phyloP scores from a whole-genome alignment of 345 rosid genomes.

The Populus nigra region DNA sequence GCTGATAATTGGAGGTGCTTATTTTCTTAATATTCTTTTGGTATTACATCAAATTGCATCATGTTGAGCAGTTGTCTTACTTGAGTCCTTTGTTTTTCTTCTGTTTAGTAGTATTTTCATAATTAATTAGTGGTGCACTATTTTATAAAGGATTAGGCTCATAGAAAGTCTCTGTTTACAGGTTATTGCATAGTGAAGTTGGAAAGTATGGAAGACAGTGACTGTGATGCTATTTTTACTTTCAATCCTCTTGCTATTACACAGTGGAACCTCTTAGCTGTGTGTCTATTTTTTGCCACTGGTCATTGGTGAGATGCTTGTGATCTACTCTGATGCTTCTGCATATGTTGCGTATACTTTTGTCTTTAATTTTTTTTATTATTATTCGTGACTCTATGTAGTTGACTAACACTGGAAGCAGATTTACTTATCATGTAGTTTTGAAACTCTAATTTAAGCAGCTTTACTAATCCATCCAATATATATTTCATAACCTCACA shows the following conservation, averaged over 20 bases:
- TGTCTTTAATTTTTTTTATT: background rate
- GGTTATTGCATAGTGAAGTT: conserved; percentile 82
- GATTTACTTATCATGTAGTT: background rate
- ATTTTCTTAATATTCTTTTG: conserved; percentile 8
- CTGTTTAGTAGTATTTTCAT: background rate
- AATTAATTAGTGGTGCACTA: background rate
- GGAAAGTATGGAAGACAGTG: conserved; percentile 43
- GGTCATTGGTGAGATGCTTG: conserved; percentile 75
- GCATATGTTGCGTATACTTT: background rate
- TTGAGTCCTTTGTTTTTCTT: background rate
- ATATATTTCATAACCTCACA: conserved; percentile 1
- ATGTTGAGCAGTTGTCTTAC: background rate
- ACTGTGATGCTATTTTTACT: conserved; percentile 21
- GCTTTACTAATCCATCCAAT: background rate
- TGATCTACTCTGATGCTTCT: background rate
- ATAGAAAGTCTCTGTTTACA: conserved; percentile 23
- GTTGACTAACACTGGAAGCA: background rate
- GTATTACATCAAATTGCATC: background rate
- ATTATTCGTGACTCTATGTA: background rate
- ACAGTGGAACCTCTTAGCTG: conserved; percentile 81
- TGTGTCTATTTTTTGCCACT: conserved; percentile 77
- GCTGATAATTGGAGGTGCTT: conserved; percentile 60
- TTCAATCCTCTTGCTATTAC: conserved; percentile 58
- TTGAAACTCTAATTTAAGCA: background rate
- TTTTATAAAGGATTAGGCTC: conserved; percentile 7